Base-by-base conservation (phyloP, 2,329 filamentous ascomycete genomes). In the Delphinella strobiligena region DNA sequence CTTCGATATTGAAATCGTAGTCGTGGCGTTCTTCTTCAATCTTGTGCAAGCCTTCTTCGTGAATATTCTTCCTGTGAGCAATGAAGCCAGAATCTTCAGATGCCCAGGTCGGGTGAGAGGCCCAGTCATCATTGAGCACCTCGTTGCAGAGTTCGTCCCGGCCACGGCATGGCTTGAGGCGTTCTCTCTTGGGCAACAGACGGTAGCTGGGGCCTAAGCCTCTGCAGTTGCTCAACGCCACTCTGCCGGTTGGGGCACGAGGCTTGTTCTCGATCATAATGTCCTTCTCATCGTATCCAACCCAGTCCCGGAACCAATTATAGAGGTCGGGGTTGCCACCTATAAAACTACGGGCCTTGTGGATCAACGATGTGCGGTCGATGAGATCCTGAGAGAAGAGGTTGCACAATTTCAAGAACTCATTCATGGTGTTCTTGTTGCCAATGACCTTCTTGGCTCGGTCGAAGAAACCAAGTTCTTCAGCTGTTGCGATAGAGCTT, bases 11-110 rank as follows among this genome's bases (percentile, higher is more conserved):
- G 63, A 93, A 94, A 60, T 98, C 91, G 53, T 98, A 98, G 56
- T 98, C 91, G 55, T 98, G 91, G 4, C 91, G 82, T 59, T 98
- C 91, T 61, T 98, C 91, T 61, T 98, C 91, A 45, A 98, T 95
- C 15, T 91, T 75, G 56, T 98, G 91, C 7, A 98, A 75, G 22
- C 83, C 83, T 60, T 98, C 91, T 59, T 98, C 91, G 48, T 82
- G 93, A 40, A 82, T 77, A 52, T 98, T 98, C 72, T 98, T 98
- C 46, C 89, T 78, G 62, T 98, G 91, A 10, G 91, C 91, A 44
- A 98, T 89, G 52, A 98, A 98, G 1, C 91, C 91, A 33, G 85
- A 93, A 56, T 98, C 91, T 61, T 98, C 91, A 1, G 89, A 96
- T 1, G 89, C 91, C 91, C 91, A 98, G 0, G 91, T 98, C 3